These are phyloP conservation scores for Ophiostoma perfectum DNA, from an alignment of 2,329 filamentous ascomycete genomes.

Conservation along the genomic window DNA sequence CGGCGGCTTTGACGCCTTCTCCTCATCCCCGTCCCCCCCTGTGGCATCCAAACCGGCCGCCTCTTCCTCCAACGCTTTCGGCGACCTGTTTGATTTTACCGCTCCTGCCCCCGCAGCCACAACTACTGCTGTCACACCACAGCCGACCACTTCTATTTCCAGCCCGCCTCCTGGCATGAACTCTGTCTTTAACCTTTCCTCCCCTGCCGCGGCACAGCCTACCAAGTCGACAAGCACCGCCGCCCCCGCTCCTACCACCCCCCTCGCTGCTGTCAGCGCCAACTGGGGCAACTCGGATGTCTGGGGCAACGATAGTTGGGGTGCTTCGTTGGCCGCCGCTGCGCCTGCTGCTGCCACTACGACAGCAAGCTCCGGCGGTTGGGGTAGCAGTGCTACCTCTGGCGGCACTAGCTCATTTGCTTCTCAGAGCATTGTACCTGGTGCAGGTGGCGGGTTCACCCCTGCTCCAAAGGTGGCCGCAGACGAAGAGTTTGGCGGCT, in stretches of 20 bases:
- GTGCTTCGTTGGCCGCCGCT: conserved; percentile 30
- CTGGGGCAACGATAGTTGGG: conserved; percentile 87
- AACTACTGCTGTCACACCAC: conserved; percentile 34
- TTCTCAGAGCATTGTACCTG: conserved; percentile 55
- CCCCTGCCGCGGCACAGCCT: conserved; percentile 36
- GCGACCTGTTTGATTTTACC: conserved; percentile 77
- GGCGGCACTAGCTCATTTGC: conserved; percentile 44
- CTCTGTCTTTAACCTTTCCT: conserved; percentile 79
- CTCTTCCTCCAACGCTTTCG: conserved; percentile 54
- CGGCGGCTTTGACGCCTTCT: conserved; percentile 36
- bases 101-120: conserved; percentile 1
- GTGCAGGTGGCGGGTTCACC: conserved; percentile 60
- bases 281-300: conserved; percentile 57
- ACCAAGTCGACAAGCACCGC: conserved; percentile 39
- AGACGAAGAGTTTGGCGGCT: conserved; percentile 94
- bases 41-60: conserved; percentile 36
- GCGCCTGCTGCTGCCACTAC: conserved; percentile 36
- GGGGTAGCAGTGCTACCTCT: conserved; percentile 39
- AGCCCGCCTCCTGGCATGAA: conserved; percentile 42
- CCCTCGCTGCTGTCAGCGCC: conserved; percentile 36
- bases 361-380: conserved; percentile 44
- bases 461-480: conserved; percentile 65
- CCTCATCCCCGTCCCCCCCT: conserved; percentile 30
- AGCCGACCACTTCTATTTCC: conserved; percentile 36
- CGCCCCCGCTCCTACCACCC: conserved; percentile 36